phyloP scores from a whole-genome alignment of 371 early-diverging fungal species.

The Dinochytrium kinnereticum region DNA sequence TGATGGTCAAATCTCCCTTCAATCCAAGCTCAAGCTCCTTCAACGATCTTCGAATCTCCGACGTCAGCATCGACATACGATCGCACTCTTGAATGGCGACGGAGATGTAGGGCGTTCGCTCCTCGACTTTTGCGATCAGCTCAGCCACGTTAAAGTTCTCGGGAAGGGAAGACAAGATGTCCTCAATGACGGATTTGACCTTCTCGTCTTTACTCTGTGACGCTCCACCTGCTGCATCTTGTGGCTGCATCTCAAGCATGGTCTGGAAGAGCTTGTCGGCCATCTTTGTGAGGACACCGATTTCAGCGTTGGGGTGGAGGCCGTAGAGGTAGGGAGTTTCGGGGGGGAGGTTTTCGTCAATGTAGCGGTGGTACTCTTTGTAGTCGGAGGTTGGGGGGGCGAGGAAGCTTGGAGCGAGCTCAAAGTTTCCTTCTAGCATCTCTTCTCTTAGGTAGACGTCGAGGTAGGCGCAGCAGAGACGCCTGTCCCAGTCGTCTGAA shows the following conservation, averaged over 20 bases:
- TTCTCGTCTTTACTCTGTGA: slow-evolving; percentile 64
- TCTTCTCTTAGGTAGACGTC: slow-evolving; percentile 64
- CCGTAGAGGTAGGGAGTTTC: slow-evolving; percentile 67
- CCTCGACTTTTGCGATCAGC: slow-evolving; percentile 63
- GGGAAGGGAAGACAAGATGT: slow-evolving; percentile 61
- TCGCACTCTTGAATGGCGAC: slow-evolving; percentile 69
- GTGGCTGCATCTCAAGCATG: slow-evolving; percentile 68
- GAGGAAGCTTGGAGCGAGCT: slow-evolving; percentile 63
- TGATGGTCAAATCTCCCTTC: slow-evolving; percentile 66
- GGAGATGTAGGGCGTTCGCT: slow-evolving; percentile 67
- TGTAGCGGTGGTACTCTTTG: slow-evolving; percentile 68
- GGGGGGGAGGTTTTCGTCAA: slow-evolving; percentile 65
- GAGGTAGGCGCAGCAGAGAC: slow-evolving; percentile 66
- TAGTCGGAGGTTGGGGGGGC: slow-evolving; percentile 61
- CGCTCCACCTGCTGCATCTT: slow-evolving; percentile 57
- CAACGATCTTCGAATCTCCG: slow-evolving; percentile 61
- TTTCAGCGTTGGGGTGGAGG: slow-evolving; percentile 70
- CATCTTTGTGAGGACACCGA: slow-evolving; percentile 64
- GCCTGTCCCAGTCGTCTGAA: slow-evolving; percentile 65
- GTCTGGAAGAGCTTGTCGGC: slow-evolving; percentile 68
- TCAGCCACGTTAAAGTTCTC: slow-evolving; percentile 65
- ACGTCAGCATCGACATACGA: slow-evolving; percentile 61
- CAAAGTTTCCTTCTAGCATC: slow-evolving; percentile 63
- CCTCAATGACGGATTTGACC: slow-evolving; percentile 60
- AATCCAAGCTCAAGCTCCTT: slow-evolving; percentile 65